Conservation (phyloP, 2,329 filamentous ascomycete species). For the Aureobasidium subglaciale region DNA sequence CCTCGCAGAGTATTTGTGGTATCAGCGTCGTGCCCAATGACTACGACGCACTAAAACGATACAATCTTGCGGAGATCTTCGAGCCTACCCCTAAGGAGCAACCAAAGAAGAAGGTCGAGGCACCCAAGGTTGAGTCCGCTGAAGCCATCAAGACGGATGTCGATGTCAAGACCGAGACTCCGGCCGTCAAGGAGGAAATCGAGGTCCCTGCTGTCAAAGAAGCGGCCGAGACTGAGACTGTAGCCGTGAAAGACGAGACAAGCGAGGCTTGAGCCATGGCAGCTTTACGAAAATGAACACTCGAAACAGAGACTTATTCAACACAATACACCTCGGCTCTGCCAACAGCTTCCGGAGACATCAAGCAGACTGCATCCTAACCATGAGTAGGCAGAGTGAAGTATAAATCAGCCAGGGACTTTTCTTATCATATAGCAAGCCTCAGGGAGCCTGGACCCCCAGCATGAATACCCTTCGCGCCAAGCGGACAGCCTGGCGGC, state of each 20-base stretch:
- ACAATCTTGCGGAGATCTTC: conserved; percentile 71
- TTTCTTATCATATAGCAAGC: background rate
- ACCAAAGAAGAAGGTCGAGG: conserved; percentile 19
- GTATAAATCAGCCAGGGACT: background rate
- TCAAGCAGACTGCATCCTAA: background rate
- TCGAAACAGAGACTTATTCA: background rate
- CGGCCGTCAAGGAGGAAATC: conserved; percentile 1
- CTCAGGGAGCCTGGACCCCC: background rate
- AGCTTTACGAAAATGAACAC: background rate
- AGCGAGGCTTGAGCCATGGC: background rate
- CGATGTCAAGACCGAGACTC: conserved; percentile 18
- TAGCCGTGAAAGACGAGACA: background rate
- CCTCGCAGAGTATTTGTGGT: conserved; percentile 59
- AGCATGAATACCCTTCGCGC: background rate
- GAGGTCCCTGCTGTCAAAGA: background rate
- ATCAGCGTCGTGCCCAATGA: conserved; percentile 71
- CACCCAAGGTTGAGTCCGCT: conserved; percentile 16
- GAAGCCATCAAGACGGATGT: conserved; percentile 18
- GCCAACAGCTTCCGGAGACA: background rate
- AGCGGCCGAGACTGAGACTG: background rate
- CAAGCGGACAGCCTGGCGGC: background rate
- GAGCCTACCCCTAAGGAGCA: conserved; percentile 37
- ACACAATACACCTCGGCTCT: no score
- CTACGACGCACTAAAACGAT: conserved; percentile 68
- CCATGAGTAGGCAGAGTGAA: background rate